These are phyloP conservation scores for Blastocystis sp. DNA, from an alignment of 352 stramenopile genomes.

Conservation along the genomic window DNA sequence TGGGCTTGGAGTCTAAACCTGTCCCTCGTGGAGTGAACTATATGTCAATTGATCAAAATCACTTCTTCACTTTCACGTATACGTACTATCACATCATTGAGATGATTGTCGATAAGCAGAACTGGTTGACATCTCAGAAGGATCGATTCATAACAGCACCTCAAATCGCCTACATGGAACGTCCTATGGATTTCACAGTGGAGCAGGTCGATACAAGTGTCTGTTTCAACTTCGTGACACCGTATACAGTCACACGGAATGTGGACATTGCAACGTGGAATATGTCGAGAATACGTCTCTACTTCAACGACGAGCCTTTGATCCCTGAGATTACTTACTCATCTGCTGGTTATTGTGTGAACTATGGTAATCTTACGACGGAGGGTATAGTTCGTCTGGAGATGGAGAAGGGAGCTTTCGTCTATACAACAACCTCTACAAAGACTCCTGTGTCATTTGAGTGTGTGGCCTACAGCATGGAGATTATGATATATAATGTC, in stretches of 20 bases:
- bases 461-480: background rate
- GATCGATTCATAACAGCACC: conserved; percentile 7
- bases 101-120: background rate
- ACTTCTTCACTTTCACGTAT: conserved; percentile 1
- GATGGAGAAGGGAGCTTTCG: conserved; percentile 27
- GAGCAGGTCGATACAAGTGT: background rate
- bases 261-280: background rate
- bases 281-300: background rate
- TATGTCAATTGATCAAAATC: conserved; percentile 23
- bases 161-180: conserved; percentile 20
- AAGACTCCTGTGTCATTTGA: background rate
- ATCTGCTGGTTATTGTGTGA: background rate
- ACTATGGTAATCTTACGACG: background rate
- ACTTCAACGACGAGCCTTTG: background rate
- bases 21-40: conserved; percentile 47
- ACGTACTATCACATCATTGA: conserved; percentile 49
- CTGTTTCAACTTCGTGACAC: conserved; percentile 2
- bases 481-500: background rate
- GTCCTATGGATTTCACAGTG: conserved; percentile 46
- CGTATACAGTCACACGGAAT: background rate
- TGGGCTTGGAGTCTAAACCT: background rate
- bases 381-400: background rate
- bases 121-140: conserved; percentile 25
- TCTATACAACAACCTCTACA: background rate
- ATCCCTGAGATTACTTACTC: background rate